Evolutionary conservation across 495 filamentous ascomycete species (phyloP).

Genomic region (Penicillium argentinense): DNA sequence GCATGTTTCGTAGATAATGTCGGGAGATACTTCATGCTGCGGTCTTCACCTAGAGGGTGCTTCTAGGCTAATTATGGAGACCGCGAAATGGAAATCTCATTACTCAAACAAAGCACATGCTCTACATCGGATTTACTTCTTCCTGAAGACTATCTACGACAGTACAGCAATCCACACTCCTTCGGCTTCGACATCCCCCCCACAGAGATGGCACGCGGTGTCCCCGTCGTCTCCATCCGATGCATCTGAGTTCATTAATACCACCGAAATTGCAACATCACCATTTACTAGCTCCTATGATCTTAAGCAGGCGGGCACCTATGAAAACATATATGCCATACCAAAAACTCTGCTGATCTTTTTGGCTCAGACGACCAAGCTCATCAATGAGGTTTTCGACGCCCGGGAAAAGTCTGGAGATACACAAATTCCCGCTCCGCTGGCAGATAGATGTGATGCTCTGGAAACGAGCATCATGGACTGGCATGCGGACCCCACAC

Average conservation of each 20-base stretch:
- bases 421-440: neutral
- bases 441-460: conserved; percentile 1
- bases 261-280: too few species aligned
- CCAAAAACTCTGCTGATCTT: neutral
- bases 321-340: conserved; percentile 6
- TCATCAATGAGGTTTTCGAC: conserved; percentile 8
- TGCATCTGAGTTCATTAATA: too few species aligned
- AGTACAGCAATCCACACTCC: neutral
- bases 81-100: neutral
- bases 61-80: conserved; percentile 1
- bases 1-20: too few species aligned
- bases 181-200: too few species aligned
- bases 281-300: too few species aligned
- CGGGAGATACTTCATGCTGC: conserved; percentile 4
- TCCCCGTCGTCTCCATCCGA: too few species aligned
- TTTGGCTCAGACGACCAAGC: conserved; percentile 1
- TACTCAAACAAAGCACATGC: conserved; percentile 2
- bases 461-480: conserved; percentile 6
- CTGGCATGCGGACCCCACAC: neutral
- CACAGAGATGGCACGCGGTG: too few species aligned
- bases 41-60: conserved; percentile 6
- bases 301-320: too few species aligned
- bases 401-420: neutral
- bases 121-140: conserved; percentile 6
- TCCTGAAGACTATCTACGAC: conserved; percentile 2